Evolutionary conservation across 805 yeast genomes (phyloP), one percentile per base, ranked within the genome.

Genomic region (Candida vartiovaarae): DNA sequence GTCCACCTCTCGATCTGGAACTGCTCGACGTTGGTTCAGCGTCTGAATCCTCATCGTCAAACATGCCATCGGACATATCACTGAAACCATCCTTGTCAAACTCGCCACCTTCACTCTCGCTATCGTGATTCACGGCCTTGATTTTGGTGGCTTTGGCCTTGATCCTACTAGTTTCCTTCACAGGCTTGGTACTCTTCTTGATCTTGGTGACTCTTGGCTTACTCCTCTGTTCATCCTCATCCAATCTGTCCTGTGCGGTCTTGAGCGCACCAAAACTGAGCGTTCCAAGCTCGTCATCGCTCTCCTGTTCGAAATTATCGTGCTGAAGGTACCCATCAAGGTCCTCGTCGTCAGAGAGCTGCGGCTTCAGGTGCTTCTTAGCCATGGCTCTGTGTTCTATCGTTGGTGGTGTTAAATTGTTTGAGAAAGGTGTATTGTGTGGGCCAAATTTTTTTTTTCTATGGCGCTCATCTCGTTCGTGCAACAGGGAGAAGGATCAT

Each of bases 251-350:
- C 53, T 80, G 84, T 4, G 87, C 86, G 6, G 71, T 61, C 54
- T 75, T 77, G 46, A 82, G 62, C 5, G 84, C 74, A 2, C 82
- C 86, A 66, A 82, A 81, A 6, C 87, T 79, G n/a, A 80, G 50
- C 5, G 74, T 68, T 8, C 67, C 64, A 45, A 76, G 48, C 42
- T 75, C 84, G 23, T 59, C 64, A 9, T 62, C 70, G 2, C 50
- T 52, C 3, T 54, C 64, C n/a, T 57, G 49, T 2, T 56, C 59
- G 1, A 40, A 35, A 8, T 15, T 10, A 11, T 24, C 3, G 36
- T 24, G 28, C 34, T 47, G 38, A 8, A 55, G 29, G 29, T 48
- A 46, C n/a, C 36, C 36, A 9, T 50, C 51, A 5, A 51, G 37
- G 15, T 55, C 60, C 3, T 48, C 59, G 24, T 49, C 51, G 39